Evolutionary conservation across 2,329 filamentous ascomycete genomes (phyloP), one percentile per base, ranked within the genome.

Genomic region (Aspergillus aculeatinus): DNA sequence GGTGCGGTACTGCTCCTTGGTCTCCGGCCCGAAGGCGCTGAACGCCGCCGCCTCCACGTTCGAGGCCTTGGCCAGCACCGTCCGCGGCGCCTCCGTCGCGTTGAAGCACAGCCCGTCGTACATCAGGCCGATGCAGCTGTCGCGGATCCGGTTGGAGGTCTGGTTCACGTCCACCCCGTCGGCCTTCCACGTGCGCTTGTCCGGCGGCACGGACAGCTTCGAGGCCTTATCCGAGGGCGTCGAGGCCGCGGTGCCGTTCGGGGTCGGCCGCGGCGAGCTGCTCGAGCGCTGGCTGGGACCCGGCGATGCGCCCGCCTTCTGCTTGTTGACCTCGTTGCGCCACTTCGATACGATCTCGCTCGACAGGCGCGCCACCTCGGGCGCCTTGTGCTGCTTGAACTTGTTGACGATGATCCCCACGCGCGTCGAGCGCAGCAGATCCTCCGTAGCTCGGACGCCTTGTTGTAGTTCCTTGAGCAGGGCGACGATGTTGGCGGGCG

Each of bases 371-470:
- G 89, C 87, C 67, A 98, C 89, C 51, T 82, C 80, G 2, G 82
- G 79, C 48, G 93, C 87, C 75, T 91, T 92, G 81, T 96, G 89
- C 59, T 87, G 77, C 75, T 96, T 92, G 62, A 89, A 85, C 74
- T 92, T 94, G 75, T 93, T 94, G 64, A 98, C 90, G 54, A 89
- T 87, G 66, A 96, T 89, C 68, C 95, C 95, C 55, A 96, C 94
- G 68, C 89, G 90, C n/a, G 94, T 98, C 48, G 89, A 89, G 72
- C 94, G 88, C 66, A 99, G 82, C 68, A 96, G 85, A 68, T 97
- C 92, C 78, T 99, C 95, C 2, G 91, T 95, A 10, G 93, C 90
- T 51, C 86, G 85, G 39, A 94, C 88, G 63, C 91, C 90, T 70
- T 88, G 88, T 79, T 94, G 91, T 44, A 98, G 82, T 54, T 88